These are phyloP conservation scores for Aurifilum marmelostoma DNA, from an alignment of 2,329 filamentous ascomycete genomes.

Conservation along the genomic window DNA sequence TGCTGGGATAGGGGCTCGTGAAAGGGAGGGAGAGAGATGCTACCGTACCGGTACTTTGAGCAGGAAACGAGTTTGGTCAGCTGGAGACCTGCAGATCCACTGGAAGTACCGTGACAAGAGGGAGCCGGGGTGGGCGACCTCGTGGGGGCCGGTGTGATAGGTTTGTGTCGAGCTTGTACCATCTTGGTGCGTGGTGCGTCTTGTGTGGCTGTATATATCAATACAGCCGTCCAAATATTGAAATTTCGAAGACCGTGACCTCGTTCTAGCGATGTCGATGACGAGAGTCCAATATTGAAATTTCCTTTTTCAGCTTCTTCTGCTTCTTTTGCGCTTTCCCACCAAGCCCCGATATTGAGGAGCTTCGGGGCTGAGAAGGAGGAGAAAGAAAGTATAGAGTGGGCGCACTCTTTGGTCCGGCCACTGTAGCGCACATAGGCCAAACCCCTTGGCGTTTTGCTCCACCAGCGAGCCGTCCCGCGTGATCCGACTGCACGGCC, in stretches of 20 bases:
- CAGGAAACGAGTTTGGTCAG: slow-evolving; percentile 13
- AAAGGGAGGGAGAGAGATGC: slow-evolving; percentile 20
- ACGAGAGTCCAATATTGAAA: neutral
- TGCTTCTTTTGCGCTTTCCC: neutral
- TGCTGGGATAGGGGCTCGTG: slow-evolving; percentile 15
- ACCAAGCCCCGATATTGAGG: neutral
- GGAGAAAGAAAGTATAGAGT: neutral
- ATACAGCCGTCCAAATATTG: slow-evolving; percentile 4
- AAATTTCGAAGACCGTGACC: neutral
- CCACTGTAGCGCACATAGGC: neutral
- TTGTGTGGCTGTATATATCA: slow-evolving; percentile 12
- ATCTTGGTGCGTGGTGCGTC: slow-evolving; percentile 4
- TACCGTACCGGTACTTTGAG: slow-evolving; percentile 30
- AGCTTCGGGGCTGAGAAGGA: neutral
- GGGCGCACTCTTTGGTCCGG: neutral
- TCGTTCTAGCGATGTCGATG: neutral
- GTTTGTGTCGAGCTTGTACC: slow-evolving; percentile 7
- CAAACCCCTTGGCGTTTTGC: neutral
- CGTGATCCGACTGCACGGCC: neutral
- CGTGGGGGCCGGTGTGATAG: slow-evolving; percentile 24
- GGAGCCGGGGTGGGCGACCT: neutral
- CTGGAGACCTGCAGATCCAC: slow-evolving; percentile 25
- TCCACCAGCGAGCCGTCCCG: neutral
- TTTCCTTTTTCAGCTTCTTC: neutral
- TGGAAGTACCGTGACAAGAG: slow-evolving; percentile 27